Conservation (phyloP, 2,329 filamentous ascomycete genomes). For the Penicillium nordicum region DNA sequence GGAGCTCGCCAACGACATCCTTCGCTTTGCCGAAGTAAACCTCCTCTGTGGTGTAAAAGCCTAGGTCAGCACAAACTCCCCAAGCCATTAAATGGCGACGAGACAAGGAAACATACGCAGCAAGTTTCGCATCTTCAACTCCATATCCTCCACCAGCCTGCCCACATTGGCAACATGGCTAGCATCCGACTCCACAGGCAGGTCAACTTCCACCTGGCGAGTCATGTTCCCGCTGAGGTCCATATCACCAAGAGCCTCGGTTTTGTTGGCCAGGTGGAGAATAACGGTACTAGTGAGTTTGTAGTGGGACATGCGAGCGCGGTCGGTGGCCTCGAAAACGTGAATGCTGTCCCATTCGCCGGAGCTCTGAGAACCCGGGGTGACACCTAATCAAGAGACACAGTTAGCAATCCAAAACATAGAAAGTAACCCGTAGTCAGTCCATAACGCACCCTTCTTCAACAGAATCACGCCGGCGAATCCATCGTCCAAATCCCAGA, state of each 20-base stretch:
- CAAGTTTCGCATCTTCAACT: conserved; percentile 97
- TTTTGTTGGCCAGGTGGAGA: conserved; percentile 71
- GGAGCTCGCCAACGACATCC: conserved; percentile 92
- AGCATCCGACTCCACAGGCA: conserved; percentile 83
- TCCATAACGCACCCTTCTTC: conserved; percentile 72
- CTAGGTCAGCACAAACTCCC: conserved; percentile 16
- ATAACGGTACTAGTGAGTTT: conserved; percentile 98
- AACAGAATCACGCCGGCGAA: conserved; percentile 93
- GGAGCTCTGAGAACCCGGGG: conserved; percentile 63
- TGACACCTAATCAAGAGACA: conserved; percentile 52
- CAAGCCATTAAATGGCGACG: neutral
- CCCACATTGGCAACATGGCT: conserved; percentile 96
- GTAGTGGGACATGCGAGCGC: conserved; percentile 88
- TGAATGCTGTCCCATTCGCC: conserved; percentile 98
- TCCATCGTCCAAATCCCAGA: conserved; percentile 97
- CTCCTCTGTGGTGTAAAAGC: conserved; percentile 58
- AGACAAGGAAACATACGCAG: conserved; percentile 52
- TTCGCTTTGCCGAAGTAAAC: conserved; percentile 99
- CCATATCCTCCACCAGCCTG: conserved; percentile 95
- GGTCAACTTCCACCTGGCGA: conserved; percentile 86
- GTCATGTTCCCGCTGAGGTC: conserved; percentile 98
- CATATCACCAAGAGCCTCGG: conserved; percentile 71
- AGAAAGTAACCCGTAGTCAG: neutral
- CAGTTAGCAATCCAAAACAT: conserved; percentile 3
- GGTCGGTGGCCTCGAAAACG: conserved; percentile 94